Evolutionary conservation across 2,329 filamentous ascomycete genomes (phyloP).

Genomic region (Colletotrichum sp.): DNA sequence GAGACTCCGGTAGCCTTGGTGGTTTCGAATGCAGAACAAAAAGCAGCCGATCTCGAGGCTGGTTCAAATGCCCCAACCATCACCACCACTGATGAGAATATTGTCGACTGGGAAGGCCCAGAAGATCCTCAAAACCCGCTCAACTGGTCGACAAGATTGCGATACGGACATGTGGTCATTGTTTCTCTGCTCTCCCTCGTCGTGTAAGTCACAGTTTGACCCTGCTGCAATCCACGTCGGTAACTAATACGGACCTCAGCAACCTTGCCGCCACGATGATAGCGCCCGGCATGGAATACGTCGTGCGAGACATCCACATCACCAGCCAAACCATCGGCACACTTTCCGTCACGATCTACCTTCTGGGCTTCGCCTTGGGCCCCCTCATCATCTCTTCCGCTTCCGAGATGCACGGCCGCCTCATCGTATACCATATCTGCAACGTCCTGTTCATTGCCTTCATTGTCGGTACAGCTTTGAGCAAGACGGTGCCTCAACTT

Average conservation of each 20-base stretch:
- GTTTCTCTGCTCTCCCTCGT: conserved; percentile 24
- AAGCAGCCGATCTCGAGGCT: not conserved
- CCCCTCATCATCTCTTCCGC: conserved; percentile 56
- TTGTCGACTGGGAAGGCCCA: conserved; percentile 65
- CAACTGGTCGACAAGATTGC: conserved; percentile 57
- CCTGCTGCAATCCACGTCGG: not conserved
- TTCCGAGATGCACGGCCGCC: conserved; percentile 41
- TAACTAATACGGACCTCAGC: not conserved
- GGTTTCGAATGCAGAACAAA: not conserved
- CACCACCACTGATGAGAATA: not conserved
- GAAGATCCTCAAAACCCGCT: conserved; percentile 63
- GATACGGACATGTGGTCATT: conserved; percentile 38
- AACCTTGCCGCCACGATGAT: conserved; percentile 56
- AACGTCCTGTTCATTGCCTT: conserved; percentile 35
- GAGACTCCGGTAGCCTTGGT: not conserved
- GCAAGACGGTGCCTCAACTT: conserved; percentile 30
- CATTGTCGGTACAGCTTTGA: conserved; percentile 32
- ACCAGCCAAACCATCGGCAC: conserved; percentile 48
- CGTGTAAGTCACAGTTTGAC: not conserved
- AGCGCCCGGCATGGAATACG: conserved; percentile 56
- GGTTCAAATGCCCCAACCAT: not conserved
- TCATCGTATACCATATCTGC: conserved; percentile 32
- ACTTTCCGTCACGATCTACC: conserved; percentile 65
- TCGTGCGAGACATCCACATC: conserved; percentile 56
- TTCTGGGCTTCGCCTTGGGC: conserved; percentile 67